phyloP scores from a whole-genome alignment of 257 asterid genomes.

The Nicotiana otophora region DNA sequence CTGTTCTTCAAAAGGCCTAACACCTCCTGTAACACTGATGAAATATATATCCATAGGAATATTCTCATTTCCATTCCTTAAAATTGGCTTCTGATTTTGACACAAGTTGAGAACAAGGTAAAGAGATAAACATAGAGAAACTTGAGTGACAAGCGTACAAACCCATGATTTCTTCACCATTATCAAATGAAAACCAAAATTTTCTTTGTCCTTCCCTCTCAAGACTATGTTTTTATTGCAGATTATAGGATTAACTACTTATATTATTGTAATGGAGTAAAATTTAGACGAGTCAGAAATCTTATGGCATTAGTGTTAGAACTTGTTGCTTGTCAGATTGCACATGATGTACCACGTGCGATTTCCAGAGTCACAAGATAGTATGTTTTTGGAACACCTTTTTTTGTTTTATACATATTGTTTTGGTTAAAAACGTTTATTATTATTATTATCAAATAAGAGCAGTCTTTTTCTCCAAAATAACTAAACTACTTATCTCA shows the following conservation, averaged over 20 bases:
- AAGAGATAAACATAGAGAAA: constrained; percentile 41
- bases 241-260: neutral
- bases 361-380: neutral
- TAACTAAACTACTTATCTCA: too few relatives aligned
- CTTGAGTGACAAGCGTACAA: constrained; percentile 55
- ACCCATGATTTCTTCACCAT: constrained; percentile 49
- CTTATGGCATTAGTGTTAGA: neutral
- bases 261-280: neutral
- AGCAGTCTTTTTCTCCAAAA: too few relatives aligned
- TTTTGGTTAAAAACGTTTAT: too few relatives aligned
- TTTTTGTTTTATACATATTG: too few relatives aligned
- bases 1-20: constrained; percentile 39
- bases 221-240: neutral
- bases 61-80: constrained; percentile 9
- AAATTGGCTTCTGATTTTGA: constrained; percentile 25
- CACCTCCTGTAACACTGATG: constrained; percentile 46
- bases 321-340: neutral
- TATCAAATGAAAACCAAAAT: neutral
- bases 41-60: constrained; percentile 29
- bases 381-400: too few relatives aligned
- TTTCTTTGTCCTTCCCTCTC: neutral
- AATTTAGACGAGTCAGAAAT: neutral
- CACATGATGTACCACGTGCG: neutral
- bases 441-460: too few relatives aligned
- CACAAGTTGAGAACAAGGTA: constrained; percentile 40